phyloP scores from a whole-genome alignment of 176 grass and related monocot genomes.

The Phyllostachys edulis region DNA sequence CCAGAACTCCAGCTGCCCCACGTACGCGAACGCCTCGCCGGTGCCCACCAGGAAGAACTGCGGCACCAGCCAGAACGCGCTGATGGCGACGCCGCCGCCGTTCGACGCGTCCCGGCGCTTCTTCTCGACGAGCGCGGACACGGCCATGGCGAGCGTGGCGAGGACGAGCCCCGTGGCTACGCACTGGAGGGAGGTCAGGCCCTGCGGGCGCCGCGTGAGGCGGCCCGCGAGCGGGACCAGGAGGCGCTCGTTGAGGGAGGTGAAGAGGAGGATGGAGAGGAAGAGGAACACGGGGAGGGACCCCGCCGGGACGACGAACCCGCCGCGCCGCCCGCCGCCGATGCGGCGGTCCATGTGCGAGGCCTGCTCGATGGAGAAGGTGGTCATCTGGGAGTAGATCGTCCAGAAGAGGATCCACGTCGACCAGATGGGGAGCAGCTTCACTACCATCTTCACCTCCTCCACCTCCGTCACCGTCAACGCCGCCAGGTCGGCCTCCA shows the following conservation, averaged over 20 bases:
- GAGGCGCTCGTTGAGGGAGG: slow-evolving; percentile 61
- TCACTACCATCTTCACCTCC: slow-evolving; percentile 57
- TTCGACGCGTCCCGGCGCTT: background rate
- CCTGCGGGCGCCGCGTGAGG: slow-evolving; percentile 41
- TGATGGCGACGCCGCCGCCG: background rate
- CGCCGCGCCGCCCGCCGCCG: background rate
- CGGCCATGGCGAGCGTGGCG: slow-evolving; percentile 51
- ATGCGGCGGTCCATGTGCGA: slow-evolving; percentile 56
- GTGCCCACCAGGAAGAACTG: slow-evolving; percentile 67
- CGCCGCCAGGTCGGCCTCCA: background rate
- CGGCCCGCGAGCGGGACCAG: slow-evolving; percentile 49
- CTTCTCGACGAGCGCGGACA: slow-evolving; percentile 46
- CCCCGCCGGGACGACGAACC: slow-evolving; percentile 44
- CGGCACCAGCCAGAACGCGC: slow-evolving; percentile 58
- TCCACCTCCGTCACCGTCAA: slow-evolving; percentile 53
- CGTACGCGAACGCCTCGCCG: slow-evolving; percentile 74
- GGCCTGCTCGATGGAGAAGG: slow-evolving; percentile 61
- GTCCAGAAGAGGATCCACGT: slow-evolving; percentile 73
- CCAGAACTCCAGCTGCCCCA: slow-evolving; percentile 73
- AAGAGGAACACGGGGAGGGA: slow-evolving; percentile 63
- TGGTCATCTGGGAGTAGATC: slow-evolving; percentile 65
- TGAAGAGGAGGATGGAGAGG: slow-evolving; percentile 67
- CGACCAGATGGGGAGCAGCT: slow-evolving; percentile 60
- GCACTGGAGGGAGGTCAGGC: slow-evolving; percentile 55
- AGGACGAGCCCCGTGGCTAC: slow-evolving; percentile 48